Base-by-base conservation (phyloP, 371 early-diverging fungal species). In the Amoeboradix gromovi region DNA sequence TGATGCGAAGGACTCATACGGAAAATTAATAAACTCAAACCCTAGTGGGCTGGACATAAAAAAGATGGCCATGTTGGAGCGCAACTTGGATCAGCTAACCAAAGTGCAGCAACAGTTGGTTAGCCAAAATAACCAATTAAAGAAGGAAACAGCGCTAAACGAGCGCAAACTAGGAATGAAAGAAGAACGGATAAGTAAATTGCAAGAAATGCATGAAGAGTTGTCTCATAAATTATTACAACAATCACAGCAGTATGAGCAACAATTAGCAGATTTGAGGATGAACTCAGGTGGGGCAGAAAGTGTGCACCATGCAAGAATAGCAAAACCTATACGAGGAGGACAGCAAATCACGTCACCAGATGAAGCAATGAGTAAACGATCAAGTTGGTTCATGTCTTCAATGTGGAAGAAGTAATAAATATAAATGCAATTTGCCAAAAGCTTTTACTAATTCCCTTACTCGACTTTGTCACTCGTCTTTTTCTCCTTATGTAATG, bases 51-150 rank as follows among this genome's bases (percentile, higher is more conserved):
- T 85, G 12, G 88, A 91, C 72, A 90, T 86, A 76, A 85, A 90
- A 80, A 92, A 92, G 80, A 88, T 93, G 88, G 86, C 87, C 28
- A 86, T 92, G 77, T 79, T 95, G 71, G 94, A 95, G 74, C 85
- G 90, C 72, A 91, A 92, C 74, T 78, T 95, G 31, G 92, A 94
- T 72, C 93, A 94, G 76, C 82, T 95, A 66, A 91, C 89, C 28
- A 79, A 80, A 70, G 91, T 93, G 66, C 94, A 94, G 75, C 89
- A 89, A 80, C 89, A 86, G 80, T 84, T 94, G 67, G 91, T 94
- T 17, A 90, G 89, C 73, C 91, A 92, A 74, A 95, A 95, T 81
- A 78, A 88, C 5, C 84, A 84, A 1, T 79, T 94, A 68, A 94
- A 94, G 82, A 92, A 91, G 80, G 88, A 91, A 75, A 81, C 87